These are phyloP conservation scores for Aspergillus novofumigatus DNA, from an alignment of 2,329 filamentous ascomycete genomes.

Conservation along the genomic window DNA sequence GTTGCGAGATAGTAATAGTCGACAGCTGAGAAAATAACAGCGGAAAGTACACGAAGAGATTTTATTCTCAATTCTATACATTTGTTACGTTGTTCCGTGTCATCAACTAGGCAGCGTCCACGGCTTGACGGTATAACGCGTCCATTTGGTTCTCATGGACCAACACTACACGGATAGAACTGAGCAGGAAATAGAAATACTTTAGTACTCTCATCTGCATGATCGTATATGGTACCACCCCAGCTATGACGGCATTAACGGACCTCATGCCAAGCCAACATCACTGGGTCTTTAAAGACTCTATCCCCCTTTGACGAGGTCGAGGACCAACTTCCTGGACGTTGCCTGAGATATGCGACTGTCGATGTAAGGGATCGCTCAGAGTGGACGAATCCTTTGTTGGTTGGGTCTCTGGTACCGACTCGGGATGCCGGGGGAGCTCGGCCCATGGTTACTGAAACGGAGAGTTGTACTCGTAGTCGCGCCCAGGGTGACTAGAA, in stretches of 20 bases:
- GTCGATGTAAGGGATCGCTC: neutral
- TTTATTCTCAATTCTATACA: neutral
- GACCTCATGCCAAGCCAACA: too few species aligned
- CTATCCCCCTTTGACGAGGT: too few species aligned
- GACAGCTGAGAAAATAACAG: neutral
- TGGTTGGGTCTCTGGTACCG: neutral
- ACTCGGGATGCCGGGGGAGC: neutral
- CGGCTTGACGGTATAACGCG: neutral
- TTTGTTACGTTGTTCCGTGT: neutral
- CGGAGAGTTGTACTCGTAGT: neutral
- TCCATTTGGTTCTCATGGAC: neutral
- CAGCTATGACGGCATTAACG: too few species aligned
- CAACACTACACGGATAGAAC: neutral
- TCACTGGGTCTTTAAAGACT: too few species aligned
- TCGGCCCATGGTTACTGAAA: neutral
- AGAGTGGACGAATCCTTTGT: neutral
- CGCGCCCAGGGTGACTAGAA: neutral
- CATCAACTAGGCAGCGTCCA: neutral
- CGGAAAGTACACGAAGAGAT: neutral
- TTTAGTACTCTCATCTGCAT: too few species aligned
- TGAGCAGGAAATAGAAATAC: too few species aligned
- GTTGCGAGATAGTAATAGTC: neutral
- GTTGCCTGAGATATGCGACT: neutral
- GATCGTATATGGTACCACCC: too few species aligned
- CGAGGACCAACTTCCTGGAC: neutral